A percentile compares a stretch with the other conserved stretches of the same genome.
phyloP scores from a whole-genome alignment of 169 alveolate species.

The Cryptosporidium ubiquitum region DNA sequence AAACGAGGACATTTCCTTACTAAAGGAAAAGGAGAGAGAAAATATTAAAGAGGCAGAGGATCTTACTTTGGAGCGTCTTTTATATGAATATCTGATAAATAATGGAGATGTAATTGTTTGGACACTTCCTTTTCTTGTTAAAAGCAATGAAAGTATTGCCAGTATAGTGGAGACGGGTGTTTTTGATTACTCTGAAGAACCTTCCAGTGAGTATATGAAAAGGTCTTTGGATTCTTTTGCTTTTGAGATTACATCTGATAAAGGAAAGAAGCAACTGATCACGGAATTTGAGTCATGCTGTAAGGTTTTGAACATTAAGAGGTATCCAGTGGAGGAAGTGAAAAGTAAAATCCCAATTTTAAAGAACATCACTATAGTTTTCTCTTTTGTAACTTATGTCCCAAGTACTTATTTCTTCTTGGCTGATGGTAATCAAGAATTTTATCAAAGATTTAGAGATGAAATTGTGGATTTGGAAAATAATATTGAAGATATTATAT shows the following conservation, averaged over 20 bases:
- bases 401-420: not conserved
- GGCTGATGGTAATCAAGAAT: not conserved
- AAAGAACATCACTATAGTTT: constrained; percentile 17
- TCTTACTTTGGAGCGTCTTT: constrained; percentile 15
- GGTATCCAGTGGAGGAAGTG: constrained; percentile 12
- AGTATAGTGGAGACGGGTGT: not conserved
- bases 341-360: constrained; percentile 9
- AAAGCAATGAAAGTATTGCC: not conserved
- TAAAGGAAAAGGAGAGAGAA: constrained; percentile 4
- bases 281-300: constrained; percentile 33
- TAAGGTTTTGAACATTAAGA: not conserved
- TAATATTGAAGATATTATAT: not conserved
- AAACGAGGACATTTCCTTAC: not conserved
- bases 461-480: constrained; percentile 20
- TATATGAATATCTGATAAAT: constrained; percentile 18
- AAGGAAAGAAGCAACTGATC: not conserved
- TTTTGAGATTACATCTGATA: not conserved
- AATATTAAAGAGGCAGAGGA: not conserved
- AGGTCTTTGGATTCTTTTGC: constrained; percentile 28
- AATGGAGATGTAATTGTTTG: constrained; percentile 50
- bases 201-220: constrained; percentile 16
- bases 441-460: not conserved
- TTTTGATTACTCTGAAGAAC: not conserved
- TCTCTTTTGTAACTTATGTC: constrained; percentile 23
- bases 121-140: constrained; percentile 48